Evolutionary conservation across 129 eudicot genomes (phyloP).

Genomic region (Lactuca saligna): DNA sequence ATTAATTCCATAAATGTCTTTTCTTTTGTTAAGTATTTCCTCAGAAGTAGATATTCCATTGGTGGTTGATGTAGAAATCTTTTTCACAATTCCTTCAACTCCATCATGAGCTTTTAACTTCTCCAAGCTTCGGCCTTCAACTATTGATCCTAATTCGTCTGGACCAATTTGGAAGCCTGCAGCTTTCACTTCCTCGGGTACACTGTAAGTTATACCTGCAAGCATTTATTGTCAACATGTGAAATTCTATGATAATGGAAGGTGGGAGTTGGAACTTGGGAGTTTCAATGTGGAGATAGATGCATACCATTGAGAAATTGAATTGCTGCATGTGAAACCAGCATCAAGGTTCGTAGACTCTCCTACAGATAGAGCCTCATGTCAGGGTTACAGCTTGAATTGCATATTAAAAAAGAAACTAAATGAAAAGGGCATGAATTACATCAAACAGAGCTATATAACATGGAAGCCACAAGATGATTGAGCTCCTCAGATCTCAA

Average conservation of each 20-base stretch:
- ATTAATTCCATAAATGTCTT: conserved; percentile 68
- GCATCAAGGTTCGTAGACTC: conserved; percentile 80
- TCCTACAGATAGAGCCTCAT: conserved; percentile 46
- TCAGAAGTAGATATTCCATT: conserved; percentile 64
- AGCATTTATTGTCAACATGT: conserved; percentile 11
- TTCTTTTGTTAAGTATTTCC: conserved; percentile 48
- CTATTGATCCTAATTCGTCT: conserved; percentile 88
- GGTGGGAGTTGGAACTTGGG: conserved; percentile 11
- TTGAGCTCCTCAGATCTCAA: conserved; percentile 13
- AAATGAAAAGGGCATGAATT: neutral
- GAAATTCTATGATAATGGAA: neutral
- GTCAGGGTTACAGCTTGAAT: conserved; percentile 11
- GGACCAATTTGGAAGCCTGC: conserved; percentile 80
- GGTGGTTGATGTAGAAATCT: conserved; percentile 57
- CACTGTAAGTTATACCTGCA: conserved; percentile 73
- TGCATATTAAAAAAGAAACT: conserved; percentile 3
- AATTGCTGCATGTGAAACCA: conserved; percentile 96
- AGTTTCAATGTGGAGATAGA: conserved; percentile 1
- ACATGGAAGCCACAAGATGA: neutral
- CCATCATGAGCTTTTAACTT: conserved; percentile 83
- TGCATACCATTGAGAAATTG: conserved; percentile 78
- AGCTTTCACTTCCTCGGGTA: conserved; percentile 76
- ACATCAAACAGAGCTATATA: conserved; percentile 5
- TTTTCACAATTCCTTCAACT: conserved; percentile 68
- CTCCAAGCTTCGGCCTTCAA: conserved; percentile 68